phyloP scores from a whole-genome alignment of 2,329 filamentous ascomycete species.

The Microcyclosporella mali region DNA sequence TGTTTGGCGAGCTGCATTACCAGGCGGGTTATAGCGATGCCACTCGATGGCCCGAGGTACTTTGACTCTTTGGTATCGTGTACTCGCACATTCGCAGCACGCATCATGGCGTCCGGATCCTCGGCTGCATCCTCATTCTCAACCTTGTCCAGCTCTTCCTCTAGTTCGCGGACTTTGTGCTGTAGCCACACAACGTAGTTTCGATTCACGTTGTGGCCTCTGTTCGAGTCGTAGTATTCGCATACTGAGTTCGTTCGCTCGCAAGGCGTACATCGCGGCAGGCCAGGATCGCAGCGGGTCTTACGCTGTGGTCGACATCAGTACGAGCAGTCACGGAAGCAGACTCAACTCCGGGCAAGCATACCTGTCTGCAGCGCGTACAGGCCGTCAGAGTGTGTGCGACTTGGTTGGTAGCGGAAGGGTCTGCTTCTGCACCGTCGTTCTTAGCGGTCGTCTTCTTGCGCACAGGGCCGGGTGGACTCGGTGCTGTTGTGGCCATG shows the following conservation, averaged over 20 bases:
- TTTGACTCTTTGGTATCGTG: constrained; percentile 81
- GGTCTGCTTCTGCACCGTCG: constrained; percentile 26
- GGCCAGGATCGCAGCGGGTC: constrained; percentile 87
- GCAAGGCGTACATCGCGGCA: constrained; percentile 87
- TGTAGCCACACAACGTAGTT: constrained; percentile 90
- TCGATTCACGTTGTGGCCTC: constrained; percentile 77
- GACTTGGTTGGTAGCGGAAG: constrained; percentile 51
- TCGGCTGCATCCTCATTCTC: constrained; percentile 70
- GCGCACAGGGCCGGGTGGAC: constrained; percentile 7
- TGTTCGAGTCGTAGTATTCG: constrained; percentile 90
- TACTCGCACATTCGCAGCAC: constrained; percentile 77
- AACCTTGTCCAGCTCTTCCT: constrained; percentile 71
- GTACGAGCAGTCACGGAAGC: not conserved
- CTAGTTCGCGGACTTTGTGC: constrained; percentile 73
- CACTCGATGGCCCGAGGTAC: constrained; percentile 88
- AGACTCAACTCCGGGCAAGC: constrained; percentile 20
- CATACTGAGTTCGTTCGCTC: constrained; percentile 85
- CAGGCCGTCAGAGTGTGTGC: constrained; percentile 76
- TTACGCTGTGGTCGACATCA: constrained; percentile 61
- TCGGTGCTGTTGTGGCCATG: constrained; percentile 3
- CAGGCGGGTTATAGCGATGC: constrained; percentile 87
- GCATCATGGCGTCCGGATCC: constrained; percentile 75
- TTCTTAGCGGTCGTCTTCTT: constrained; percentile 25
- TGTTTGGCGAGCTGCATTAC: constrained; percentile 96
- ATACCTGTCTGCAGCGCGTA: constrained; percentile 71